Evolutionary conservation across 106 monocot genomes (phyloP).

Genomic region (Iris macrosiphon): DNA sequence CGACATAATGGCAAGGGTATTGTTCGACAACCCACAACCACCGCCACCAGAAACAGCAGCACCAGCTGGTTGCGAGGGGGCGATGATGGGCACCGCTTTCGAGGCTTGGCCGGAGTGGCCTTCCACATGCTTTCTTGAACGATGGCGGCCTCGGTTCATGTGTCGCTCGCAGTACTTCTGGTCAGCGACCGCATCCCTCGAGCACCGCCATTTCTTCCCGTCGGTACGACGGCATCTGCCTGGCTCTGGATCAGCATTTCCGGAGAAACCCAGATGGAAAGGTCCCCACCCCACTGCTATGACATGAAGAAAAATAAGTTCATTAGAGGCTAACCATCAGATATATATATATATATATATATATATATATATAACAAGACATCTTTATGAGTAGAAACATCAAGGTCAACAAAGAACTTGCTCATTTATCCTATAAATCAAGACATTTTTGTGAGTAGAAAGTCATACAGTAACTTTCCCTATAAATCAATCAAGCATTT

Average conservation of each 20-base stretch:
- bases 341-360: no score
- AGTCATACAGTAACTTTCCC: no score
- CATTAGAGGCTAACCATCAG: background rate
- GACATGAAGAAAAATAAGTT: no score
- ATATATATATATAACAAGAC: no score
- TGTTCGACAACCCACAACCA: no score
- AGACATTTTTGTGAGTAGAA: no score
- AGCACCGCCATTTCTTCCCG: slow-evolving; percentile 95
- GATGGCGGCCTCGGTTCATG: slow-evolving; percentile 84
- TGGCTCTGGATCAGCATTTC: slow-evolving; percentile 64
- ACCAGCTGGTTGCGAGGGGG: slow-evolving; percentile 24
- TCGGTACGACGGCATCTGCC: slow-evolving; percentile 88
- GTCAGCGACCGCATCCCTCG: slow-evolving; percentile 71
- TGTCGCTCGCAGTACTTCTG: slow-evolving; percentile 89
- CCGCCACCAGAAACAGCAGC: slow-evolving; percentile 10
- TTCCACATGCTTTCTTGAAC: slow-evolving; percentile 99
- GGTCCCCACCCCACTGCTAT: slow-evolving; percentile 72
- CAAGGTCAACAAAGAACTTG: background rate
- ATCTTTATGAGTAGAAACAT: background rate
- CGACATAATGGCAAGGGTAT: no score
- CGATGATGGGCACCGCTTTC: slow-evolving; percentile 31
- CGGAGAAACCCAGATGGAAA: slow-evolving; percentile 55
- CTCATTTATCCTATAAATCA: no score
- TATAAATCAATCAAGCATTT: no score
- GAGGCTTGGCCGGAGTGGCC: slow-evolving; percentile 56